Base-by-base conservation (phyloP, 305 asterid species). In the Fraxinus albicans region DNA sequence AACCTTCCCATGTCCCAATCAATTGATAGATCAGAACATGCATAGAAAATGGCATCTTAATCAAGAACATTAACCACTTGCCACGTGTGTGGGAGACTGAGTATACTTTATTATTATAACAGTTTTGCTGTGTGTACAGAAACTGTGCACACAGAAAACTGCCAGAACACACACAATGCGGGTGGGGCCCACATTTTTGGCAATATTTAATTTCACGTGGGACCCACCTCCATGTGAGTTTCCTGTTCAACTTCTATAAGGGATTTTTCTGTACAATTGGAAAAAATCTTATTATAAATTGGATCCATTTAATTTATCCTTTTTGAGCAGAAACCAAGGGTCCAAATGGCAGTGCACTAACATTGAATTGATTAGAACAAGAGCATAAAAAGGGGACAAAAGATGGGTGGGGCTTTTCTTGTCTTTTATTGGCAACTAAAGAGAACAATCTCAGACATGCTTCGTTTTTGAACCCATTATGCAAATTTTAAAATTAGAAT, bases 361-460 rank as follows among this genome's bases (percentile, higher is more conserved):
- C 27, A 58, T 78, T 15, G 80, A 35, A 3, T 65, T 80, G 36
- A 34, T 34, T 70, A 29, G 63, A 73, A 81, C 83, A 29, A 78
- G 50, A 72, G 58, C 19, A 63, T 58, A 34, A 40, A 69, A 50
- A 35, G 2, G 44, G 21, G 63, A 76, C 80, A 58, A 21, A 74
- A 55, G 1, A 60, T 76, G 27, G 80, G 67, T 76, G 27, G 80
- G 67, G 67, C 65, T 8, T 67, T 29, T 75, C 76, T 13, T 58
- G 76, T n/a, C 34, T 29, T 81, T 27, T 82, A 33, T 38, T 40
- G n/a, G 47, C 73, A 29, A 50, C 69, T 25, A 12, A 23, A 12
- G 79, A 77, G 80, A 74, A 78, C 80, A 63, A 73, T 78, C 67
- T 74, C 38, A 78, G 83, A 73, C 81, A 35, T 84, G 87, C 87